These are phyloP conservation scores for Delitschia confertaspora DNA, from an alignment of 495 filamentous ascomycete species.

Conservation along the genomic window DNA sequence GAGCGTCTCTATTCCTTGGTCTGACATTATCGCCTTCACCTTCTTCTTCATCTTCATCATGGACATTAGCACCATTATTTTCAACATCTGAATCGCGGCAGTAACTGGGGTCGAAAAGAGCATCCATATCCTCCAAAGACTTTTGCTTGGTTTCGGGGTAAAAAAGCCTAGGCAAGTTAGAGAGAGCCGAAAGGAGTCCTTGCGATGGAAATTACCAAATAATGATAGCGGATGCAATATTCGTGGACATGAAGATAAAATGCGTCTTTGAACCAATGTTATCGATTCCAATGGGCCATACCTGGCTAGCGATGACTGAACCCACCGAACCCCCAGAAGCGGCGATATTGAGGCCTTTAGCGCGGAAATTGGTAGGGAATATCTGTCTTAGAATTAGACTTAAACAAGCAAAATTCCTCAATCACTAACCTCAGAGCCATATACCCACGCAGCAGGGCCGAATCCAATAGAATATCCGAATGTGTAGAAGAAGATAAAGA, in stretches of 20 bases:
- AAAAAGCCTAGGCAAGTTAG: constrained; percentile 9
- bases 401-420: too few species aligned
- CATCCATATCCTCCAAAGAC: constrained; percentile 25
- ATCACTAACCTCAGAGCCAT: constrained; percentile 46
- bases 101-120: constrained; percentile 15
- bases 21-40: neutral
- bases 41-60: constrained; percentile 10
- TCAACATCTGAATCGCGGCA: neutral
- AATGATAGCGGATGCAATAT: constrained; percentile 41
- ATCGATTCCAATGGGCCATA: constrained; percentile 46
- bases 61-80: constrained; percentile 2
- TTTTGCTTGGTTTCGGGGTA: constrained; percentile 23
- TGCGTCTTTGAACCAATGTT: constrained; percentile 48
- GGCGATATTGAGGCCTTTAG: constrained; percentile 44
- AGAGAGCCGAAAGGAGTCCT: neutral
- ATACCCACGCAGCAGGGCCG: constrained; percentile 50
- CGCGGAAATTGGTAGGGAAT: constrained; percentile 45
- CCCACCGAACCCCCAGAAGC: constrained; percentile 44
- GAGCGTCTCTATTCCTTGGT: neutral
- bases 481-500: constrained; percentile 51
- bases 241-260: constrained; percentile 51
- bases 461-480: constrained; percentile 50
- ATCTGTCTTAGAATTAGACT: constrained; percentile 38
- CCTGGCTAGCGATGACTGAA: constrained; percentile 42
- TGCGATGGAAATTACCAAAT: constrained; percentile 29